These are phyloP conservation scores for Globisporangium cederbergense DNA, from an alignment of 352 stramenopile genomes.

Conservation along the genomic window DNA sequence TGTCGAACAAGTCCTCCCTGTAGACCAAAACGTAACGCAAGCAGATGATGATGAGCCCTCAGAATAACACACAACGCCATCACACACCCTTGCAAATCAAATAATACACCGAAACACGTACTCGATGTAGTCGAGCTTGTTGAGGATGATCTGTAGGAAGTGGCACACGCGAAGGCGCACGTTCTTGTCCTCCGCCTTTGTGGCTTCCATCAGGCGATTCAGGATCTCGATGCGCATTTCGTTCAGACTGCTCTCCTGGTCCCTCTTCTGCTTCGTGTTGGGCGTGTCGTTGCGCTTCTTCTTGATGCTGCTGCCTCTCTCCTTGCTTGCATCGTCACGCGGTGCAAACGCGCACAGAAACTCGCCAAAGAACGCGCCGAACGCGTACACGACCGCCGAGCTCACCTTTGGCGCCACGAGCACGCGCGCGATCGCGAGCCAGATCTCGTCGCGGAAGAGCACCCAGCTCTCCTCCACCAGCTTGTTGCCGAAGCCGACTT, in stretches of 20 bases:
- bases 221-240: slow-evolving; percentile 55
- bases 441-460: slow-evolving; percentile 64
- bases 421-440: slow-evolving; percentile 48
- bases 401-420: slow-evolving; percentile 40
- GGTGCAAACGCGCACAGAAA: slow-evolving; percentile 29
- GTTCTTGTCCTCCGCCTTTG: slow-evolving; percentile 57
- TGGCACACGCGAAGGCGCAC: slow-evolving; percentile 54
- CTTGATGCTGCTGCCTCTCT: slow-evolving; percentile 16
- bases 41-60: background rate
- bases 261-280: slow-evolving; percentile 10
- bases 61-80: background rate
- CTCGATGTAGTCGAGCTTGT: slow-evolving; percentile 49
- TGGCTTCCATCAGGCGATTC: slow-evolving; percentile 40
- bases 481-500: slow-evolving; percentile 35
- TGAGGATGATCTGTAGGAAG: slow-evolving; percentile 60
- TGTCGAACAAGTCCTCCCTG: slow-evolving; percentile 36
- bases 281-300: slow-evolving; percentile 20
- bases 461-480: slow-evolving; percentile 51
- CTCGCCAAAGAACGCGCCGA: slow-evolving; percentile 45
- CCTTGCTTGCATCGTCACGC: slow-evolving; percentile 5
- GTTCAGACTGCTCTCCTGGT: slow-evolving; percentile 18
- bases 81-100: background rate
- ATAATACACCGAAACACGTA: slow-evolving; percentile 19
- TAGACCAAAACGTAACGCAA: background rate
- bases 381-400: slow-evolving; percentile 43